Evolutionary conservation across 73 alveolate species (phyloP).

Genomic region (Halteria grandinella): DNA sequence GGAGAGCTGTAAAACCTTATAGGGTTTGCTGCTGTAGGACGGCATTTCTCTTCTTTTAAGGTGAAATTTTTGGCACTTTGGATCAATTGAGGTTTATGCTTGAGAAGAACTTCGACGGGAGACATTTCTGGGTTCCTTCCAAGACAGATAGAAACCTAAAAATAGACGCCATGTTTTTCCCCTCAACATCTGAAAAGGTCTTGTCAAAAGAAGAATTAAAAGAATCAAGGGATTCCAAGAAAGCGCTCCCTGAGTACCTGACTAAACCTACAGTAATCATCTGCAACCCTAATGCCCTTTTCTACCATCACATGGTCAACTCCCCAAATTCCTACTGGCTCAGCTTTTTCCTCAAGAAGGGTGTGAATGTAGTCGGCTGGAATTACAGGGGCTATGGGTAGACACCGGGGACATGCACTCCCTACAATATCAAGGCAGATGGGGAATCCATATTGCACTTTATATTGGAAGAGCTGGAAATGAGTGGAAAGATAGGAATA

Average conservation of each 20-base stretch:
- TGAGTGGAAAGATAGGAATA: constrained; percentile 72
- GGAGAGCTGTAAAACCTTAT: neutral
- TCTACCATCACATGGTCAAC: constrained; percentile 79
- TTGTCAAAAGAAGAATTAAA: neutral
- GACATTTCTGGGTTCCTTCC: constrained; percentile 53
- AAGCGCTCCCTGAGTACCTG: constrained; percentile 19
- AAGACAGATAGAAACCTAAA: constrained; percentile 27
- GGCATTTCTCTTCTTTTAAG: constrained; percentile 12
- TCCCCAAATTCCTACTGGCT: constrained; percentile 66
- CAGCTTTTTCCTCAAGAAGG: constrained; percentile 64
- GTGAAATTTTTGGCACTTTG: constrained; percentile 52
- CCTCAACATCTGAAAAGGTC: constrained; percentile 52
- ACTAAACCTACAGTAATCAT: constrained; percentile 75
- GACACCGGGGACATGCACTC: constrained; percentile 74
- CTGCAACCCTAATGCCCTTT: constrained; percentile 93
- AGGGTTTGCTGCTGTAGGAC: constrained; percentile 3
- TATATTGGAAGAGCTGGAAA: constrained; percentile 31
- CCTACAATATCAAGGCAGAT: constrained; percentile 77
- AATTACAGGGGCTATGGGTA: constrained; percentile 89
- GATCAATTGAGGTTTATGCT: constrained; percentile 56
- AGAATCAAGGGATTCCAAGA: neutral
- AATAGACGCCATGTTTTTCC: constrained; percentile 70
- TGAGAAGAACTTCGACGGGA: constrained; percentile 62
- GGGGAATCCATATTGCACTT: constrained; percentile 61
- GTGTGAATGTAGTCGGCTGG: constrained; percentile 82